Base-by-base conservation (phyloP, 768 basidiomycete genomes). In the Phylloporus sp. region DNA sequence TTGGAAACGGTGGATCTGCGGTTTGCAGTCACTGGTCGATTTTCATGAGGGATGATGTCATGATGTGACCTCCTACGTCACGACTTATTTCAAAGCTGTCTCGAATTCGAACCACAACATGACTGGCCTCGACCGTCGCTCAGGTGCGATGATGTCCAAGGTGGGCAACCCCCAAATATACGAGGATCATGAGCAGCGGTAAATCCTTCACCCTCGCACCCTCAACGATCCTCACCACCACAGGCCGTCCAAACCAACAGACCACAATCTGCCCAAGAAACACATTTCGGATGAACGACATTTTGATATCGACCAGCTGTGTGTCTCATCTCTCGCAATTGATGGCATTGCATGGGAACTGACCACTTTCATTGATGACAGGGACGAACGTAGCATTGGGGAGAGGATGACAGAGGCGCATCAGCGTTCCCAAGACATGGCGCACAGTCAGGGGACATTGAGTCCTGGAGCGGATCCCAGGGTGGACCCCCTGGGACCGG, bases 171-270 rank as follows among this genome's bases (percentile, higher is more conserved):
- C 67, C 3, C 76, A 77, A 24, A 63, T 73, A 33, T 74, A 78
- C 60, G 66, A 74, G 35, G 73, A 64, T 38, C 67, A 70, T 18
- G 76, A 79, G 41, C 76, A 79, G 53, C 71, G 71, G 76, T 73
- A 56, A 9, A 67, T 54, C 23, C 26, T 44, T 18, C 15, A 17
- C 42, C 40, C 9, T 27, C 15, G 8, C 31, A 13, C 10, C 36
- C 32, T 9, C 22, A 33, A 20, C 10, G 10, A 31, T n/a, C 10
- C 22, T 46, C 9, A 50, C 54, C 21, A 27, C 37, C 14, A 31
- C 50, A 64, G 65, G 32, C 60, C 56, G 7, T 51, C 51, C 40
- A 65, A 54, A 33, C 52, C 42, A 23, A 58, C 41, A 14, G 58
- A 46, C 44, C 56, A 56, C 39, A 58, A 57, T 36, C 31, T 17